Percentiles rank a stretch among this genome's conserved stretches.
These are phyloP conservation scores for Takashimella tepidaria DNA, from an alignment of 1,284 basidiomycete species.

Conservation along the genomic window DNA sequence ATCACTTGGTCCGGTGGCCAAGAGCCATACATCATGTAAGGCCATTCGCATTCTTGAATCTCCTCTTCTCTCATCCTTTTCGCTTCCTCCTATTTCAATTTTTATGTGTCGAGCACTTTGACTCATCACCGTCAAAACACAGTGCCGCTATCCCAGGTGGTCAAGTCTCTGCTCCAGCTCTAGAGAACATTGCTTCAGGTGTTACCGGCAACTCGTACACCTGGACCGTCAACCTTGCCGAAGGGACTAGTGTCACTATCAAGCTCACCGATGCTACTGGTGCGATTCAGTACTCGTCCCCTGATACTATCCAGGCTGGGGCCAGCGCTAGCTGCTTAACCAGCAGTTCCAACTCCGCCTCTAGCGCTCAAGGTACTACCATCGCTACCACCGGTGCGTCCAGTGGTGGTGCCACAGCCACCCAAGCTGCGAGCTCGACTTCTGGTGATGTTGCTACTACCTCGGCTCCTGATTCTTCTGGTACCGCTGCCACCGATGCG, in stretches of 20 bases:
- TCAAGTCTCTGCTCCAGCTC: conserved; percentile 56
- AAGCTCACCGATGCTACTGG: conserved; percentile 50
- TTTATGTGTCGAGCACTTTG: neutral
- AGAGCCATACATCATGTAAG: conserved; percentile 59
- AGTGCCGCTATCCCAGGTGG: conserved; percentile 62
- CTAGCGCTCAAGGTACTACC: neutral
- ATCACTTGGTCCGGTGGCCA: conserved; percentile 58
- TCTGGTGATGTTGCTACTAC: neutral
- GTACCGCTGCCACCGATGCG: neutral
- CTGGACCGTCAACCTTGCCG: conserved; percentile 59
- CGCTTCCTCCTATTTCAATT: neutral
- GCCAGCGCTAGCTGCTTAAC: conserved; percentile 38
- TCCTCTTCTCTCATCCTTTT: neutral
- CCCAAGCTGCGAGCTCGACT: neutral
- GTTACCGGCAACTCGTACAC: conserved; percentile 50
- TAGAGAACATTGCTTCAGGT: conserved; percentile 45
- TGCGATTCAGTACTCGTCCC: conserved; percentile 55
- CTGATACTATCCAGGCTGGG: conserved; percentile 53
- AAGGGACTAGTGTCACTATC: conserved; percentile 48
- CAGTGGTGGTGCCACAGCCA: neutral
- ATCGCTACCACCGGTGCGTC: neutral
- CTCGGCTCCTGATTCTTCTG: neutral
- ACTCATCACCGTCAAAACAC: neutral
- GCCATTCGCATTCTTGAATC: neutral
- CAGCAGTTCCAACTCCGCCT: conserved; percentile 1